Evolutionary conservation across 148 eudicot genomes (phyloP).

Genomic region (Camellia sinensis): DNA sequence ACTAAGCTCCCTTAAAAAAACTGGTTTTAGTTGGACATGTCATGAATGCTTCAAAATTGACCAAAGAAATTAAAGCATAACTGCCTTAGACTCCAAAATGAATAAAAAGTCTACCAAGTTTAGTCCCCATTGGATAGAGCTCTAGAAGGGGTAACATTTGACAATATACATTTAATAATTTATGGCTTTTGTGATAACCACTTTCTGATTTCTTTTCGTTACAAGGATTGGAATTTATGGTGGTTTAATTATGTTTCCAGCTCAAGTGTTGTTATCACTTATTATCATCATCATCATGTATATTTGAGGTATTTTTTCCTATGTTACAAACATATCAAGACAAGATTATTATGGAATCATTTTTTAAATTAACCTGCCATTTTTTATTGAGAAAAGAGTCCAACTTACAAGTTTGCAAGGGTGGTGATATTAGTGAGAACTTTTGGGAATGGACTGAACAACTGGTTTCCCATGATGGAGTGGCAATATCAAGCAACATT

Average conservation of each 20-base stretch:
- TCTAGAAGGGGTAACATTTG: too few species aligned
- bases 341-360: not conserved
- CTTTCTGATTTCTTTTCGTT: not conserved
- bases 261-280: not conserved
- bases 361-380: not conserved
- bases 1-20: not conserved
- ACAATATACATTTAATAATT: too few species aligned
- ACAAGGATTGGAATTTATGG: not conserved
- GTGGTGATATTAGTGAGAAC: slow-evolving; percentile 47
- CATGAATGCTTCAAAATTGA: not conserved
- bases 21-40: not conserved
- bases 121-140: too few species aligned
- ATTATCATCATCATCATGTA: not conserved
- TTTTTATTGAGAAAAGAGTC: not conserved
- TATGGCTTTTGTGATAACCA: not conserved
- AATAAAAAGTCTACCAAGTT: too few species aligned
- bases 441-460: slow-evolving; percentile 54
- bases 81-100: not conserved
- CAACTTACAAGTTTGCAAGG: slow-evolving; percentile 44
- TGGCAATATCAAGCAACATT: slow-evolving; percentile 28
- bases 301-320: not conserved
- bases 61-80: not conserved
- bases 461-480: slow-evolving; percentile 55
- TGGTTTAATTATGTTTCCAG: not conserved
- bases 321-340: not conserved